Evolutionary conservation across 2,329 filamentous ascomycete species (phyloP), one percentile per base, ranked within the genome.

Genomic region (Helicocarpus griseus): DNA sequence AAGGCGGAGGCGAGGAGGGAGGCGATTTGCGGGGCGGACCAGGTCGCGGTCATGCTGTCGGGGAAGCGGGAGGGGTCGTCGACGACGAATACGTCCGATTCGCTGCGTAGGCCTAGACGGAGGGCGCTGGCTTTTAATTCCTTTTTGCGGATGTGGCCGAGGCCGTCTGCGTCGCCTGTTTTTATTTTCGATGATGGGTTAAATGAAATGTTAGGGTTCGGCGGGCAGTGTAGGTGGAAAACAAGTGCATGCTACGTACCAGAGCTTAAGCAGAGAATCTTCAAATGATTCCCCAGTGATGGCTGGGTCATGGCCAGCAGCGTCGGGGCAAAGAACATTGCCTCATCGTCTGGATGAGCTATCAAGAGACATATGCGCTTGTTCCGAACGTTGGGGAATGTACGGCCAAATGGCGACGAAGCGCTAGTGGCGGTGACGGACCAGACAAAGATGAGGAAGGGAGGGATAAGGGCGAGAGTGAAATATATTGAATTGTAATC

Each of bases 321-420:
- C 0, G 89, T 87, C 0, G 93, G 93, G 56, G 89, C 83, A 71
- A 98, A 98, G 77, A 98, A 98, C 93, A 98, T 98, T 68, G 91
- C 93, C 74, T 98, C 93, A 64, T 98, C 93, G 70, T 98, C 93
- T 0, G 93, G 93, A 72, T 98, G 93, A 21, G 93, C 93, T 63
- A 98, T 97, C 51, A 98, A 77, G 50, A 98, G 79, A 66, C 87
- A 86, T 64, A 98, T 89, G 63, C 87, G 83, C 77, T 95, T 94
- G 73, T 88, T 85, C 60, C 76, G 77, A 56, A 96, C 74, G 41
- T 73, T 78, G 3, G 88, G 86, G 53, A 72, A 70, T 31, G 61
- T 62, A 24, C 62, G 60, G 7, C 65, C 64, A 52, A 70, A 67
- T 9, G 67, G 65, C 6, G 69, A 71, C 17, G 49, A 51, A n/a